Evolutionary conservation across 495 filamentous ascomycete genomes (phyloP), one percentile per base, ranked within the genome.

Genomic region (Penicillium daleae): DNA sequence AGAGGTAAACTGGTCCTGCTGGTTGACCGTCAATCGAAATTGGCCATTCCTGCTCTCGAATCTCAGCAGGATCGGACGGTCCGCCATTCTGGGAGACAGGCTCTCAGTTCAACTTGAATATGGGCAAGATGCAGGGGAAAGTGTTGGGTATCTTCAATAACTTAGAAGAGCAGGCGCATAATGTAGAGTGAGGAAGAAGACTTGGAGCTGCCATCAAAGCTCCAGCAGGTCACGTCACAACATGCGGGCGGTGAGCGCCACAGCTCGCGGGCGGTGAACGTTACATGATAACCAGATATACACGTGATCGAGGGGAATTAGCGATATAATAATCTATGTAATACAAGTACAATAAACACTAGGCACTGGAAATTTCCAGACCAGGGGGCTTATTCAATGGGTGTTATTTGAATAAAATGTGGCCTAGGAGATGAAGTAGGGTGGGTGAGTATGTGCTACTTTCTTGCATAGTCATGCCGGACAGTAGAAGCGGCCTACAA

Each of bases 21-120:
- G 82, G 66, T 71, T 73, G 50, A 83, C 78, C 6, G 72, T 82
- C 60, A 85, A 60, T 52, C 83, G 78, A 69, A 85, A 85, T 68
- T 85, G 83, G 57, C 83, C 83, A 61, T 85, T 82, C 46, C 79
- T 82, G 70, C 81, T 83, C 63, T 84, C 80, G 61, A 85, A 85
- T 51, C 83, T 79, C 21, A 85, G 67, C 4, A 85, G 64, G 54
- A 85, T 81, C 39, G 80, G 64, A 53, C 72, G 75, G 32, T 78
- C 73, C 21, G 80, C 72, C 81, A 83, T 84, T 46, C 15, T 46
- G 27, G 22, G 42, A 15, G 35, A 22, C 19, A 32, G 22, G 42
- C 12, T 15, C 7, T 9, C 2, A 35, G 4, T 31, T 7, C 6
- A 27, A 2, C 48, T 15, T 33, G 33, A 5, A 24, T 40, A 5